Evolutionary conservation across 768 basidiomycete genomes (phyloP), one percentile per base, ranked within the genome.

Genomic region (Dioszegia crocea): DNA sequence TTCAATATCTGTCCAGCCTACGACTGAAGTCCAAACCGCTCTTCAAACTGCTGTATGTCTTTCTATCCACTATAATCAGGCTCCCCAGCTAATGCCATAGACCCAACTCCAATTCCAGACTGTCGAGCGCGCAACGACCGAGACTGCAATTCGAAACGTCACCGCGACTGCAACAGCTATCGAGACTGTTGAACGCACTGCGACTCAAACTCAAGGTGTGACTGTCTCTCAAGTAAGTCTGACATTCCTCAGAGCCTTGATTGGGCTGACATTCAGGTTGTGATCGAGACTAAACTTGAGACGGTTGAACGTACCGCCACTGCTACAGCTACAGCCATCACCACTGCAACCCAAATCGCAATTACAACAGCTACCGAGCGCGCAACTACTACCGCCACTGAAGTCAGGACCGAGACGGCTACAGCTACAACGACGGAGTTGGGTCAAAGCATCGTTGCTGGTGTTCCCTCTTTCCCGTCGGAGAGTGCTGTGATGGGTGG

Each of bases 391-490:
- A 46, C 49, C 1, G 30, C 56, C 23, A 57, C 55, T 14, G 24
- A n/a, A 24, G n/a, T 31, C 17, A 41, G 24, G n/a, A 53, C 56
- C 19, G 47, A 36, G 16, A 63, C 57, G 1, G 57, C 39, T 2
- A 61, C 63, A 17, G 57, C 54, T n/a, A 60, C 61, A 21, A 41
- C 41, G 12, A 56, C 57, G 9, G 53, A 53, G 17, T 11, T 33
- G 33, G 49, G 21, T 21, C 29, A 38, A 33, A 14, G 31, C 11
- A 31, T 24, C 45, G 24, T 46, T 21, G 21, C 45, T 24, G 45
- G 10, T 24, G 16, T 46, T 24, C 45, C 45, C 4, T 21, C 45
- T 19, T 24, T 16, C 3, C 4, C 14, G 4, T 8, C 12, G 26
- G 9, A 38, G 23, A 19, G 38, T 23, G 23, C 23, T 12, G 21